These are phyloP conservation scores for Irpex rosettiformis DNA, from an alignment of 1,284 basidiomycete genomes.

Conservation along the genomic window DNA sequence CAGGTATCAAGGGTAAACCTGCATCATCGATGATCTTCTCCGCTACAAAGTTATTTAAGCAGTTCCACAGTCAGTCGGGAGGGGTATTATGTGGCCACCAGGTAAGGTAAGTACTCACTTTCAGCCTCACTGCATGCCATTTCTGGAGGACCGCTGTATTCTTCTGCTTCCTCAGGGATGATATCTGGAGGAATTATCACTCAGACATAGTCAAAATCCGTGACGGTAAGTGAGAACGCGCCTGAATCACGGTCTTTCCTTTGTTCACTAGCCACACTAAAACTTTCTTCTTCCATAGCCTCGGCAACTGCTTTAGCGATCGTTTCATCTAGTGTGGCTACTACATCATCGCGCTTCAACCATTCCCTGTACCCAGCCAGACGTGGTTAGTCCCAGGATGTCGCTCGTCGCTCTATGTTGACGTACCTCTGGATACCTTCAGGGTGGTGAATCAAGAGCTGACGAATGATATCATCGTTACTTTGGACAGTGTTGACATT, in stretches of 20 bases:
- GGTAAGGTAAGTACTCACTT: background rate
- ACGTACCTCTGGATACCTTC: background rate
- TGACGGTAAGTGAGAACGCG: background rate
- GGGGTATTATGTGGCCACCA: background rate
- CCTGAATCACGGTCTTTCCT: background rate
- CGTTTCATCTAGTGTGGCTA: background rate
- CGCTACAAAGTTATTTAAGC: background rate
- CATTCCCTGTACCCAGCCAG: background rate
- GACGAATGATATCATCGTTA: background rate
- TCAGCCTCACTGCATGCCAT: background rate
- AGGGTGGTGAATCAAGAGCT: background rate
- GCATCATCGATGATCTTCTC: background rate
- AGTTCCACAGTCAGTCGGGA: background rate
- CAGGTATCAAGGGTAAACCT: background rate
- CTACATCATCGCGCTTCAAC: background rate
- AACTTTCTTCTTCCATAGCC: background rate
- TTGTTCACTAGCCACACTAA: background rate
- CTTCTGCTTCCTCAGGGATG: background rate
- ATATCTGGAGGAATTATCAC: background rate
- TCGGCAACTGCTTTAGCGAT: background rate
- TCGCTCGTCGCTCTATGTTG: too few relatives aligned
- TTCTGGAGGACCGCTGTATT: background rate
- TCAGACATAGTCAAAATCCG: background rate
- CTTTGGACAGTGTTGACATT: background rate
- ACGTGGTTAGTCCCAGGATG: background rate